These are phyloP conservation scores for Penicillium subrubescens DNA, from an alignment of 495 filamentous ascomycete genomes.

Conservation along the genomic window DNA sequence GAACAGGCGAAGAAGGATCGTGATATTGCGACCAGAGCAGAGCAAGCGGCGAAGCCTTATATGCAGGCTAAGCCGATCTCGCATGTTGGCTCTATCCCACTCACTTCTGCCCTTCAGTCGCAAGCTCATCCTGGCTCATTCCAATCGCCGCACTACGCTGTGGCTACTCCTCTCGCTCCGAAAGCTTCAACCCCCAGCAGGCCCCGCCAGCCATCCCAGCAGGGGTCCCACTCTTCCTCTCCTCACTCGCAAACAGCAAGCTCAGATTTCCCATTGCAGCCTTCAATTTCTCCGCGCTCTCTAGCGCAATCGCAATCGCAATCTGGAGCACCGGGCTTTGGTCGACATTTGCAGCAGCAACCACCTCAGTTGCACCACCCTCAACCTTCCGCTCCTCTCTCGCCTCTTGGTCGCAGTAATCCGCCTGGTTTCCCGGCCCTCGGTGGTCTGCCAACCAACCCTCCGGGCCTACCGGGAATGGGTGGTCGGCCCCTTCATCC, in stretches of 20 bases:
- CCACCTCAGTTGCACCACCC: conserved; percentile 50
- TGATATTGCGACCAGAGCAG: conserved; percentile 44
- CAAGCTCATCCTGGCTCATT: conserved; percentile 43
- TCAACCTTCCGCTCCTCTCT: conserved; percentile 55
- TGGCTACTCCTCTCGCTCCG: conserved; percentile 78
- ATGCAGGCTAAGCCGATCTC: conserved; percentile 48
- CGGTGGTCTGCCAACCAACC: conserved; percentile 53
- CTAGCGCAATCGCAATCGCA: conserved; percentile 40
- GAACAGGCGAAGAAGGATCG: conserved; percentile 59
- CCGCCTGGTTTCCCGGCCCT: conserved; percentile 51
- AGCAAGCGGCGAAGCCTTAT: conserved; percentile 50
- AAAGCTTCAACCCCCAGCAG: conserved; percentile 81
- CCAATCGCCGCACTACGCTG: conserved; percentile 75
- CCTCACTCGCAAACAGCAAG: conserved; percentile 51
- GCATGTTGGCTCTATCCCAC: conserved; percentile 44
- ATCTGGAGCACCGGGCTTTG: conserved; percentile 32
- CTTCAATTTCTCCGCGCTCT: conserved; percentile 47
- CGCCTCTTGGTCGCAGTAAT: conserved; percentile 54
- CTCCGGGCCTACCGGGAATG: conserved; percentile 60
- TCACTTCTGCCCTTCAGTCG: conserved; percentile 56
- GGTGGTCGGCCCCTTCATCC: conserved; percentile 33
- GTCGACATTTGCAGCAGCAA: conserved; percentile 34
- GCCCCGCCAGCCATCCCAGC: conserved; percentile 75
- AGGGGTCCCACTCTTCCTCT: conserved; percentile 72
- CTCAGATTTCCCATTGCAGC: conserved; percentile 38